phyloP scores from a whole-genome alignment of 129 eudicot genomes.

The Erigeron canadensis region DNA sequence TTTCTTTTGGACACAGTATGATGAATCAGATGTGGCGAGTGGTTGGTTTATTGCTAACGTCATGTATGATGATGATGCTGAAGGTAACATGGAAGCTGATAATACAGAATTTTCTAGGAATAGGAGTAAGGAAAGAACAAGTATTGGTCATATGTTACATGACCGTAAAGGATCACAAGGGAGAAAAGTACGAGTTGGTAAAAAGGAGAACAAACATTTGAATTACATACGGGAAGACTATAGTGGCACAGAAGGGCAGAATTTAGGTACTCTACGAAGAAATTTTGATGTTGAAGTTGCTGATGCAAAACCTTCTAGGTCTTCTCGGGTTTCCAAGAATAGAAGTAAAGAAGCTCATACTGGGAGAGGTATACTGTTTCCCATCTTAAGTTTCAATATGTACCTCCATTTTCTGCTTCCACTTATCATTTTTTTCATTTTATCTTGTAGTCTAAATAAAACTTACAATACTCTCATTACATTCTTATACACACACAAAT shows the following conservation, averaged over 20 bases:
- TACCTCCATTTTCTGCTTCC: conserved; percentile 12
- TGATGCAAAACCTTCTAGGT: conserved; percentile 48
- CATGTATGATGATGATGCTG: conserved; percentile 62
- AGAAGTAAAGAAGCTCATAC: conserved; percentile 67
- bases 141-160: conserved; percentile 33
- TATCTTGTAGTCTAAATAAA: background rate
- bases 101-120: conserved; percentile 51
- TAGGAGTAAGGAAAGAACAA: conserved; percentile 41
- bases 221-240: conserved; percentile 82
- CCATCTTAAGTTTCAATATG: background rate
- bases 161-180: conserved; percentile 44
- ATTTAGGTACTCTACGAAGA: conserved; percentile 43
- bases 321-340: conserved; percentile 62
- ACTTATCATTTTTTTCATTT: background rate
- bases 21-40: conserved; percentile 38
- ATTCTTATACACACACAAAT: background rate
- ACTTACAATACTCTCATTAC: background rate
- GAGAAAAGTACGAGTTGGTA: conserved; percentile 47
- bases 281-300: conserved; percentile 43
- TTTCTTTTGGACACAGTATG: conserved; percentile 37
- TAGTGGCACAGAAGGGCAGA: conserved; percentile 87
- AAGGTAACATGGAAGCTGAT: conserved; percentile 86
- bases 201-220: conserved; percentile 40
- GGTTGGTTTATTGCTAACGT: conserved; percentile 45
- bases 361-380: conserved; percentile 45